phyloP scores from a whole-genome alignment of 148 eudicot species.

The Pharnaceum exiguum region DNA sequence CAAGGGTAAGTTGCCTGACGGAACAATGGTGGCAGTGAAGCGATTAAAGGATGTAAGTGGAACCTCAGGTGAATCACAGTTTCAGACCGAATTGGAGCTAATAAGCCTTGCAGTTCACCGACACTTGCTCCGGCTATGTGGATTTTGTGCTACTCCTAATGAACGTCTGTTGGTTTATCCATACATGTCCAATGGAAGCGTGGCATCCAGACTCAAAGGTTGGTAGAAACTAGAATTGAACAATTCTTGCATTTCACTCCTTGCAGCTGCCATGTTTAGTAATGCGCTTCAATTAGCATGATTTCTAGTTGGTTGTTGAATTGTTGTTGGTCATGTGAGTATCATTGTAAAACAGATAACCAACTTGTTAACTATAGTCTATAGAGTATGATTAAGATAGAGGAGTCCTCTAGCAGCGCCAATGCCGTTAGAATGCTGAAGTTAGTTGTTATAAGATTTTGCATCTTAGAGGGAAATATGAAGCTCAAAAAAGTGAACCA shows the following conservation, averaged over 20 bases:
- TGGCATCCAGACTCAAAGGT: constrained; percentile 94
- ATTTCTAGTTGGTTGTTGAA: not conserved
- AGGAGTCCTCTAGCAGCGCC: too few species aligned
- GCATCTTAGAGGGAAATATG: too few species aligned
- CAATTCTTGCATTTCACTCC: constrained; percentile 11
- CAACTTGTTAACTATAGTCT: too few species aligned
- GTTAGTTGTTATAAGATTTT: too few species aligned
- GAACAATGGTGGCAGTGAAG: constrained; percentile 78
- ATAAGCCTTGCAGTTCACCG: constrained; percentile 94
- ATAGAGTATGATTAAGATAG: too few species aligned
- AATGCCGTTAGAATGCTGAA: too few species aligned
- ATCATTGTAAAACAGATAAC: not conserved
- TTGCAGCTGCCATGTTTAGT: not conserved
- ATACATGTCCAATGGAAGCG: constrained; percentile 96
- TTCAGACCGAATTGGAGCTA: constrained; percentile 85
- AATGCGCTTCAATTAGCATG: not conserved
- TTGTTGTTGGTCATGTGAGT: not conserved
- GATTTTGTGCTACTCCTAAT: constrained; percentile 70
- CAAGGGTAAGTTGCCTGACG: constrained; percentile 70
- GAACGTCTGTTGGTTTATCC: constrained; percentile 95
- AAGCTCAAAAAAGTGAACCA: too few species aligned
- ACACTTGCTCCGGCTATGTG: constrained; percentile 72
- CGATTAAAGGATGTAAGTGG: constrained; percentile 80
- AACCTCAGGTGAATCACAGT: constrained; percentile 77
- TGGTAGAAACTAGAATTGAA: constrained; percentile 12